A percentile compares a stretch with the other conserved stretches of the same genome.
Evolutionary conservation across 2,329 filamentous ascomycete species (phyloP).

Genomic region (Seiridium cupressi): DNA sequence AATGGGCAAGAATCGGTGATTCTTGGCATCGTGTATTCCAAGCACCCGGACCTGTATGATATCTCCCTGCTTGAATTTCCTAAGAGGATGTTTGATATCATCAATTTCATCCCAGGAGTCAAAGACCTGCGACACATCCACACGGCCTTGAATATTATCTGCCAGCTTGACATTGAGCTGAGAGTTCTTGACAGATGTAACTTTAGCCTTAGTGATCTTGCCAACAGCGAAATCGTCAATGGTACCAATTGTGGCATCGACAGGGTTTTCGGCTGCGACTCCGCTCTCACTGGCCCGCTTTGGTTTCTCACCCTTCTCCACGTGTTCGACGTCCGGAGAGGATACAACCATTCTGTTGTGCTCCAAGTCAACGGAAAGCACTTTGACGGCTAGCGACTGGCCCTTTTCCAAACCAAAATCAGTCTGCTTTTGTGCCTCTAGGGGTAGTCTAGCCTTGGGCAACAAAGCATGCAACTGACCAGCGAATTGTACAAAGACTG

Average conservation of each 20-base stretch:
- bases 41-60: constrained; percentile 73
- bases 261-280: constrained; percentile 41
- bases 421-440: constrained; percentile 64
- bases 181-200: constrained; percentile 84
- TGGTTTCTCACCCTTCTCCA: constrained; percentile 36
- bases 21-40: constrained; percentile 85
- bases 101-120: constrained; percentile 84
- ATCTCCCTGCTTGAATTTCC: constrained; percentile 69
- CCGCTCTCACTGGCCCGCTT: constrained; percentile 27
- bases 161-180: constrained; percentile 89
- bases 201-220: constrained; percentile 69
- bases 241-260: constrained; percentile 63
- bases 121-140: constrained; percentile 89
- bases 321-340: constrained; percentile 43
- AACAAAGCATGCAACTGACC: constrained; percentile 75
- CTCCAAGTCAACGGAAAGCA: constrained; percentile 70
- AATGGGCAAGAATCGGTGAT: constrained; percentile 88
- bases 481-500: constrained; percentile 86
- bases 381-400: constrained; percentile 71
- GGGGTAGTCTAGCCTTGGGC: constrained; percentile 73
- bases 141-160: constrained; percentile 85
- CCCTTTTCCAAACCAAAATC: constrained; percentile 78
- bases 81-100: constrained; percentile 78
- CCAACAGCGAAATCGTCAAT: constrained; percentile 75
- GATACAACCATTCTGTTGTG: constrained; percentile 65